Conservation (phyloP, 495 filamentous ascomycete species). For the Hypoxylon trugodes region DNA sequence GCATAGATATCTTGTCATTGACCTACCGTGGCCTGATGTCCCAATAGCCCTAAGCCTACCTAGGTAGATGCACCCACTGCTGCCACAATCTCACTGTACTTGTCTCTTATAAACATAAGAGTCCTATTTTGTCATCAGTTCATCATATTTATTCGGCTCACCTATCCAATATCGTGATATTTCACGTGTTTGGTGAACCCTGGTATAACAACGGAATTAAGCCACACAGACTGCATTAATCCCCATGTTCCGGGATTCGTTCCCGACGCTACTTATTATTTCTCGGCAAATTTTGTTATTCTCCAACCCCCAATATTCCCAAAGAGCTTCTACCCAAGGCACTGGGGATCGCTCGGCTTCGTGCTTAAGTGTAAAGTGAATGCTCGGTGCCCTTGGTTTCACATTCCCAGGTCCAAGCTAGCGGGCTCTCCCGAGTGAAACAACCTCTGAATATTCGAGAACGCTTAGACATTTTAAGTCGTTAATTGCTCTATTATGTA, state of each 20-base stretch:
- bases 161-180: background rate
- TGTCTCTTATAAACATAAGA: background rate
- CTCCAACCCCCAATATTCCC: constrained; percentile 22
- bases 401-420: constrained; percentile 20
- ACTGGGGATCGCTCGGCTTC: constrained; percentile 27
- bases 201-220: constrained; percentile 28
- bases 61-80: too few species aligned
- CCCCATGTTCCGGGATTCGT: constrained; percentile 26
- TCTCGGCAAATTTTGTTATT: constrained; percentile 25
- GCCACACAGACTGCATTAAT: constrained; percentile 19
- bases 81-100: too few species aligned
- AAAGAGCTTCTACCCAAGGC: constrained; percentile 30
- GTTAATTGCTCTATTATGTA: background rate
- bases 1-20: too few species aligned
- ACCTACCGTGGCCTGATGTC: too few species aligned
- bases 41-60: too few species aligned
- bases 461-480: constrained; percentile 11
- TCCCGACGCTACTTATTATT: constrained; percentile 23
- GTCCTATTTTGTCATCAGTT: background rate
- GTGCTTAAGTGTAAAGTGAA: constrained; percentile 3
- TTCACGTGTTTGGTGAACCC: constrained; percentile 13
- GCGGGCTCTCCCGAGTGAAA: constrained; percentile 34
- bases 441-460: constrained; percentile 1
- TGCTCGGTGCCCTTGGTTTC: constrained; percentile 26
- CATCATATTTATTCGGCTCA: background rate